These are phyloP conservation scores for Cystobasidiaceae sp. DNA, from an alignment of 1,284 basidiomycete genomes.

Conservation along the genomic window DNA sequence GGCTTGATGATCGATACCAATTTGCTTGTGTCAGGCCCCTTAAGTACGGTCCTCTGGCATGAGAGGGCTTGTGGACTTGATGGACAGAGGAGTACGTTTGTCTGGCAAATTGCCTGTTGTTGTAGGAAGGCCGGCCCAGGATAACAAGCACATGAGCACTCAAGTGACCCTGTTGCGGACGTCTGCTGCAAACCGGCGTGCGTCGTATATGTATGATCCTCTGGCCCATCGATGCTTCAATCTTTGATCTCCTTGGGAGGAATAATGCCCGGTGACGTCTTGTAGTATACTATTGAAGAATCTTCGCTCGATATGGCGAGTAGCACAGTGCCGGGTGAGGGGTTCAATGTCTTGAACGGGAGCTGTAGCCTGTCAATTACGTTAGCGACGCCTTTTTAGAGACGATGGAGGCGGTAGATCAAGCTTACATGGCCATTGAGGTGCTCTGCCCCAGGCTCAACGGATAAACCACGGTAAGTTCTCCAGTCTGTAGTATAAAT, in stretches of 20 bases:
- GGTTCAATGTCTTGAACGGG: constrained; percentile 2
- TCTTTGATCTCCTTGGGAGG: constrained; percentile 30
- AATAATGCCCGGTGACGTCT: constrained; percentile 29
- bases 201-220: too few species aligned
- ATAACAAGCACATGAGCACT: too few species aligned
- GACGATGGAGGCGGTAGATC: neutral
- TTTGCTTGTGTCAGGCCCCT: too few species aligned
- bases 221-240: neutral
- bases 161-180: too few species aligned
- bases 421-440: constrained; percentile 7
- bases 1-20: too few species aligned
- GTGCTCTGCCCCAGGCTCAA: constrained; percentile 19
- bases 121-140: too few species aligned
- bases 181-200: too few species aligned
- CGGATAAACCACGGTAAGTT: constrained; percentile 12
- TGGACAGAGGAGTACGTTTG: too few species aligned
- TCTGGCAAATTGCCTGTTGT: too few species aligned
- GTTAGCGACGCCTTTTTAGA: neutral
- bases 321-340: neutral
- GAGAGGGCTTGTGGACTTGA: too few species aligned
- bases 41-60: too few species aligned
- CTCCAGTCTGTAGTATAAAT: neutral
- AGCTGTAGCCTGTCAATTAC: neutral
- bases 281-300: constrained; percentile 32
- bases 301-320: constrained; percentile 28